Percentiles rank a stretch among this genome's conserved stretches.
phyloP scores from a whole-genome alignment of 2,329 filamentous ascomycete genomes.

The Pseudogymnoascus sp. region DNA sequence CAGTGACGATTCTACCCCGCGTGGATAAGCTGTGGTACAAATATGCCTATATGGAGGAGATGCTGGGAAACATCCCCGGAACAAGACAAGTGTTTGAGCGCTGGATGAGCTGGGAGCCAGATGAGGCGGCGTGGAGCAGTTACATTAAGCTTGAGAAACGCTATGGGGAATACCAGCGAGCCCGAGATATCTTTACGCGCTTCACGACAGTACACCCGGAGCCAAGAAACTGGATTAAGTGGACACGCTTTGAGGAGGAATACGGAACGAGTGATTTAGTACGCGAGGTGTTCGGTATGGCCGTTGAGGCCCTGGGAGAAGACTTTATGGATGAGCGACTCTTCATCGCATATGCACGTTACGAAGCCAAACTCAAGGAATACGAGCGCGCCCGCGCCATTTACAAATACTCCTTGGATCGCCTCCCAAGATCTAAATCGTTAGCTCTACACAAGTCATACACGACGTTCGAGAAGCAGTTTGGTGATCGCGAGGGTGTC shows the following conservation, averaged over 20 bases:
- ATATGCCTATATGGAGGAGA: constrained; percentile 98
- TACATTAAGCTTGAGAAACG: constrained; percentile 97
- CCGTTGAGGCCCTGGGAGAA: constrained; percentile 83
- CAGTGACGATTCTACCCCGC: constrained; percentile 83
- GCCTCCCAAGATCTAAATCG: constrained; percentile 80
- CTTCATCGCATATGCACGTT: constrained; percentile 92
- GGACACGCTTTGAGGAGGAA: constrained; percentile 95
- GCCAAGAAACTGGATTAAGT: constrained; percentile 96
- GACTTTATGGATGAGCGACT: constrained; percentile 94
- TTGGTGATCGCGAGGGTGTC: constrained; percentile 84
- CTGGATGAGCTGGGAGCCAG: constrained; percentile 98
- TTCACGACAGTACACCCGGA: constrained; percentile 93
- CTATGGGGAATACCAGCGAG: constrained; percentile 84
- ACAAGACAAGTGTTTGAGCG: constrained; percentile 91
- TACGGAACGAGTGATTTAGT: constrained; percentile 87
- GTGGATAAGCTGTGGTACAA: constrained; percentile 99
- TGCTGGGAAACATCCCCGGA: constrained; percentile 85
- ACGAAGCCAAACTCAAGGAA: constrained; percentile 90
- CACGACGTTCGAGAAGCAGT: constrained; percentile 97
- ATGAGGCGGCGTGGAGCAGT: constrained; percentile 88
- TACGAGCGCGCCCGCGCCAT: constrained; percentile 89
- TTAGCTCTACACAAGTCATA: constrained; percentile 84
- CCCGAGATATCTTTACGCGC: constrained; percentile 79
- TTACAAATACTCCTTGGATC: constrained; percentile 92
- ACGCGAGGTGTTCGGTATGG: constrained; percentile 80